Percentiles rank a stretch among this genome's conserved stretches.
phyloP scores from a whole-genome alignment of 176 grass and related monocot species.

The Elaeis guineensis region DNA sequence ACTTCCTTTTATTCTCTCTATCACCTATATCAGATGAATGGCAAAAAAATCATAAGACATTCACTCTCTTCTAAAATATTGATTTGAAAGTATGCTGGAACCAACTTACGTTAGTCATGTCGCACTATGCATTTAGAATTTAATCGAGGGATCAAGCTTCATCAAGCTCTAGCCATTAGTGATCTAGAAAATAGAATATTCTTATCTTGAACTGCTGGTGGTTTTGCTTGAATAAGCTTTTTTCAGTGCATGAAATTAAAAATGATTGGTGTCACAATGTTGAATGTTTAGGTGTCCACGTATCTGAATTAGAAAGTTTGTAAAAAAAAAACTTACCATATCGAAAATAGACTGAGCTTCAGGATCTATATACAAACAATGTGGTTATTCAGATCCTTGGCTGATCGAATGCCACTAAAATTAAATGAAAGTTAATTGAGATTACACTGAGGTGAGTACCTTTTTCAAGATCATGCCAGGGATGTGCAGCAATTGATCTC shows the following conservation, averaged over 20 bases:
- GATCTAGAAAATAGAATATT: no score
- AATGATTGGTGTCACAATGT: background rate
- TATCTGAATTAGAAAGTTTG: background rate
- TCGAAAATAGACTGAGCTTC: background rate
- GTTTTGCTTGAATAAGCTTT: no score
- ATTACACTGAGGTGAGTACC: background rate
- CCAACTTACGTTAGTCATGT: background rate
- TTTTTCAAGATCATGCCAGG: slow-evolving; percentile 2
- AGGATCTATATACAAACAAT: background rate
- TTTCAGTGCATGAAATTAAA: no score
- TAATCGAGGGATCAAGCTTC: background rate
- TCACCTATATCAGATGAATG: background rate
- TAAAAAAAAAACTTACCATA: background rate
- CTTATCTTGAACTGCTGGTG: no score
- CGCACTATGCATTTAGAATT: background rate
- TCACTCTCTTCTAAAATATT: background rate
- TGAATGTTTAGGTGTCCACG: background rate
- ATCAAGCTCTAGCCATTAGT: background rate
- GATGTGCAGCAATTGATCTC: background rate
- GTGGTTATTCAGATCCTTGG: background rate
- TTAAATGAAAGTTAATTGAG: no score
- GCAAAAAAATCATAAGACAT: background rate
- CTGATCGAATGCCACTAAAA: background rate
- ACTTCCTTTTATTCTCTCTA: background rate
- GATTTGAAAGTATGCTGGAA: background rate